Percentiles rank a stretch among this genome's conserved stretches.
These are phyloP conservation scores for Apiotrichum gamsii DNA, from an alignment of 1,284 basidiomycete genomes.

Conservation along the genomic window DNA sequence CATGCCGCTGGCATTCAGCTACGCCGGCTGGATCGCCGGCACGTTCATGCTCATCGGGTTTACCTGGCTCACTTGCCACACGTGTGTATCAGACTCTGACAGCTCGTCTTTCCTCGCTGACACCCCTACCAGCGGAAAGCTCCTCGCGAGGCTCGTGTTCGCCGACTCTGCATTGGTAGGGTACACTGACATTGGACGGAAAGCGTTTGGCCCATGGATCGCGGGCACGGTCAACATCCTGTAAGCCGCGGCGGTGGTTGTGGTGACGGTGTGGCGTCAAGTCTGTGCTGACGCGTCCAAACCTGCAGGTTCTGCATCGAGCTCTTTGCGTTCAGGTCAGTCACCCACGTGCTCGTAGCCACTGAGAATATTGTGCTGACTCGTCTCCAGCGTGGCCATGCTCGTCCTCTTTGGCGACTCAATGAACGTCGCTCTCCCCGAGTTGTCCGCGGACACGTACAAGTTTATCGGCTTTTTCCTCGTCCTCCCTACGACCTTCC, in stretches of 20 bases:
- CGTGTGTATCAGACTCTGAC: conserved; percentile 56
- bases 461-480: conserved; percentile 67
- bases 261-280: no score
- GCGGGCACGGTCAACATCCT: conserved; percentile 46
- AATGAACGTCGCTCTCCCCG: conserved; percentile 63
- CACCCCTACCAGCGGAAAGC: conserved; percentile 62
- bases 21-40: conserved; percentile 77
- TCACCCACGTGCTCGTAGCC: conserved; percentile 1
- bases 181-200: conserved; percentile 81
- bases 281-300: background rate
- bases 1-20: conserved; percentile 79
- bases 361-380: background rate
- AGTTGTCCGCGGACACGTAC: conserved; percentile 62
- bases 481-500: conserved; percentile 72
- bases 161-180: conserved; percentile 65
- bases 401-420: conserved; percentile 83
- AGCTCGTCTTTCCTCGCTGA: background rate
- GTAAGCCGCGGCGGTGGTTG: no score
- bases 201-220: conserved; percentile 72
- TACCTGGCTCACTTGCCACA: conserved; percentile 75
- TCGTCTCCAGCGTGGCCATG: conserved; percentile 66
- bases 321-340: conserved; percentile 57
- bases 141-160: conserved; percentile 68
- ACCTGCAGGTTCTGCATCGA: conserved; percentile 68
- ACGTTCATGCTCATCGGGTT: conserved; percentile 68